Base-by-base conservation (phyloP, 208 protist genomes). In the Acanthamoeba lenticulata region DNA sequence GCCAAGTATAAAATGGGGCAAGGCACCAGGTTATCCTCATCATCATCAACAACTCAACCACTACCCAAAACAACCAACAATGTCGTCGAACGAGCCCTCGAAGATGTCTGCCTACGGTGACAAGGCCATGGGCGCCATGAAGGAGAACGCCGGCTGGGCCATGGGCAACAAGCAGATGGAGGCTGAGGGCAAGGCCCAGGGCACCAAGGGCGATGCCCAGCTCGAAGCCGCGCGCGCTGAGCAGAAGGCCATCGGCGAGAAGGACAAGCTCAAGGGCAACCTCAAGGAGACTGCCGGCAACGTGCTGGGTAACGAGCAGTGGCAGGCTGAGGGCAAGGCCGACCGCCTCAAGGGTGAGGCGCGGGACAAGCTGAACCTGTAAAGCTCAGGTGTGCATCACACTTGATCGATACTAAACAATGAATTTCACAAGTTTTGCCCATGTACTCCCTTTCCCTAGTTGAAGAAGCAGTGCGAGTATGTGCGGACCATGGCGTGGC, bases 91-190 rank as follows among this genome's bases (percentile, higher is more conserved):
- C 34, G 67, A 77, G 67, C 67, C 67, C 67, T 44, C 34, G 34
- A 42, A 44, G 67, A 36, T 77, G 34, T 77, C 67, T n/a, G 67
- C 34, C 67, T 44, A 44, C 34, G 67, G 34, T 1, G 34, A 77
- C 9, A 77, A 77, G 67, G 67, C 67, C 67, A 77, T 44, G 67
- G 67, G 67, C 17, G 67, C 38, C 34, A 42, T 77, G 34, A 77
- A 77, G 67, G 67, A 77, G 67, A 77, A 77, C 67, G 34, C 38
- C 67, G 67, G 67, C 67, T 77, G 67, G 67, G 67, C 67, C 67
- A 27, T 77, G 67, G 67, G 67, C 67, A 77, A 77, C 67, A 42
- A 77, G 67, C 29, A 77, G 67, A 36, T 77, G 67, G 67, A 77
- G 67, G 67, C 67, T n/a, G 67, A 77, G 67, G 67, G 67, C 67